phyloP scores from a whole-genome alignment of 306 rosid genomes.

The Macrotyloma uniflorum region DNA sequence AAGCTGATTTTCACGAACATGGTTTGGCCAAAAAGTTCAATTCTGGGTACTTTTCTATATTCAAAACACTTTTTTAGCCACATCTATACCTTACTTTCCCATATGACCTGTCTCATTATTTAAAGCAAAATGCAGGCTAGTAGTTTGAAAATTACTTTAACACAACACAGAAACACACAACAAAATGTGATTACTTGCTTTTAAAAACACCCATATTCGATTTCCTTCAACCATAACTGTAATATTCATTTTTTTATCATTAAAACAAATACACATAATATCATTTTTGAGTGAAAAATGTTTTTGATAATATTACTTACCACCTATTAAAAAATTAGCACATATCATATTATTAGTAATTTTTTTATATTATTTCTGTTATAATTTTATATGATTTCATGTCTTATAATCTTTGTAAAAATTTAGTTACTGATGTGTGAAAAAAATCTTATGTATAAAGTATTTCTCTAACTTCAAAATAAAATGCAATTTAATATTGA shows the following conservation, averaged over 20 bases:
- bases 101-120: background rate
- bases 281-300: background rate
- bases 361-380: too few relatives aligned
- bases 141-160: background rate
- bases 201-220: background rate
- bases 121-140: background rate
- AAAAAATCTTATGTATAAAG: too few relatives aligned
- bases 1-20: background rate
- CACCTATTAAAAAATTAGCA: too few relatives aligned
- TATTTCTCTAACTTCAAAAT: too few relatives aligned
- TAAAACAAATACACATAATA: background rate
- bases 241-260: background rate
- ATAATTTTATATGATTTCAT: too few relatives aligned
- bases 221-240: background rate
- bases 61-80: background rate
- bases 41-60: background rate
- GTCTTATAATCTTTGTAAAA: too few relatives aligned
- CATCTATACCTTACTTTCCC: background rate
- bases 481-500: too few relatives aligned
- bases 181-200: background rate
- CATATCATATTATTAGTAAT: too few relatives aligned
- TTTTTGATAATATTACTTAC: background rate
- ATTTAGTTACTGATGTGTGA: too few relatives aligned
- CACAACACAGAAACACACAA: background rate
- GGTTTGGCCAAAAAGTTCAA: background rate